Conservation (phyloP, 495 filamentous ascomycete genomes). For the Cercophora sp. region DNA sequence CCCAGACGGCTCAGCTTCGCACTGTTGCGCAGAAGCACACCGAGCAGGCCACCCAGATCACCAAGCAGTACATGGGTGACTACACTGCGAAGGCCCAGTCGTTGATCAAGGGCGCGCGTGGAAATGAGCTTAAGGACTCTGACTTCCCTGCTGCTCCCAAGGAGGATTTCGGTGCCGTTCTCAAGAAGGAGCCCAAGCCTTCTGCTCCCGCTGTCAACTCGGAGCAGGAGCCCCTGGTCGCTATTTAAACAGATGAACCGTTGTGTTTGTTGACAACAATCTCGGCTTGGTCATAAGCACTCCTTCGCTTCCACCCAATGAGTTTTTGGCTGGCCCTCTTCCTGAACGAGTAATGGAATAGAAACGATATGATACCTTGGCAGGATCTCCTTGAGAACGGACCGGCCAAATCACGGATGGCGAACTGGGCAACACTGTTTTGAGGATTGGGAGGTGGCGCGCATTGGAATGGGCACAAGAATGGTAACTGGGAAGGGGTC, state of each 20-base stretch:
- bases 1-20: conserved; percentile 77
- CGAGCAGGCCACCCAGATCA: conserved; percentile 65
- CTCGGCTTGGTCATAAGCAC: not conserved
- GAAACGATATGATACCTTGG: conserved; percentile 17
- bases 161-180: conserved; percentile 17
- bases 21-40: conserved; percentile 80
- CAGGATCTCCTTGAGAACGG: conserved; percentile 10
- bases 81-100: conserved; percentile 82
- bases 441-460: not conserved
- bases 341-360: conserved; percentile 33
- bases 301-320: conserved; percentile 5
- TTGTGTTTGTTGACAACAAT: no score
- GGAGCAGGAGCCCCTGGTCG: conserved; percentile 39
- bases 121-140: conserved; percentile 41
- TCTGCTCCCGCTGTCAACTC: conserved; percentile 12
- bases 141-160: conserved; percentile 65
- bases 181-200: conserved; percentile 14
- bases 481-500: conserved; percentile 6
- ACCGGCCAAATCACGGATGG: conserved; percentile 8
- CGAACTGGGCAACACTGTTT: conserved; percentile 2
- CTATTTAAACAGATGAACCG: no score
- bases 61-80: conserved; percentile 78
- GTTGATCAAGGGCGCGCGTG: conserved; percentile 48
- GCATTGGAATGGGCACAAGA: conserved; percentile 9
- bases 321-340: conserved; percentile 13